A percentile compares a stretch with the other conserved stretches of the same genome.
Evolutionary conservation across 176 grass and related monocot genomes (phyloP).

Genomic region (Eleusine indica): DNA sequence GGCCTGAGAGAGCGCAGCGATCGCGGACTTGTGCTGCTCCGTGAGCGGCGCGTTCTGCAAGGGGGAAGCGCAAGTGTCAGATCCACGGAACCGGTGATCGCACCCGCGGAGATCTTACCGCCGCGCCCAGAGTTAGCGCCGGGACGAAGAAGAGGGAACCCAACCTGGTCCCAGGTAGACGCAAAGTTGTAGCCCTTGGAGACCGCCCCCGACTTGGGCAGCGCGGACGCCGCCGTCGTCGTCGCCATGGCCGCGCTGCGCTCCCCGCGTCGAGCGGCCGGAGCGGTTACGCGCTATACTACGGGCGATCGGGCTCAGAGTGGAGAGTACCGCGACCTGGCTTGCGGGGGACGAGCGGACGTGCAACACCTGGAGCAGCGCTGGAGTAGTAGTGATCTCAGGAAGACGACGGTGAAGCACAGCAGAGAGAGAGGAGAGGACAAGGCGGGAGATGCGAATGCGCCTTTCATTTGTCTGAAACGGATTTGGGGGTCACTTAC

Average conservation of each 20-base stretch:
- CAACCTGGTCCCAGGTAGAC: slow-evolving; percentile 89
- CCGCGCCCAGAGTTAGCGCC: slow-evolving; percentile 18
- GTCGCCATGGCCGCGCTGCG: slow-evolving; percentile 46
- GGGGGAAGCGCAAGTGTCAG: slow-evolving; percentile 43
- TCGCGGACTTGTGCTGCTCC: slow-evolving; percentile 89
- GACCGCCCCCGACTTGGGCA: slow-evolving; percentile 76
- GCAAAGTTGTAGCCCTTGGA: slow-evolving; percentile 95
- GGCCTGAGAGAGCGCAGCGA: slow-evolving; percentile 79
- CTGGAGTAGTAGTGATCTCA: no score
- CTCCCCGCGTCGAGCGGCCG: slow-evolving; percentile 4
- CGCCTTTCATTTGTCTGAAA: no score
- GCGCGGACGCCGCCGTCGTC: slow-evolving; percentile 42
- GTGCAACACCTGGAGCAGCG: no score
- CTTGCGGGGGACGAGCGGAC: no score
- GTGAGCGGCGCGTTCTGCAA: slow-evolving; percentile 81
- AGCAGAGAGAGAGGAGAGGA: no score
- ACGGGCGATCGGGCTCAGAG: background rate
- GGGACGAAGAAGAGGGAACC: background rate
- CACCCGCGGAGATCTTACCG: slow-evolving; percentile 3
- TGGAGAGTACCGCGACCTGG: background rate
- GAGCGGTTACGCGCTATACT: background rate
- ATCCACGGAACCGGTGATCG: slow-evolving; percentile 37
- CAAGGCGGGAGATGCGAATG: no score
- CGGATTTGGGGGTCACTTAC: no score
- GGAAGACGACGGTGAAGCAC: no score